A percentile compares a stretch with the other conserved stretches of the same genome.
Evolutionary conservation across 2,329 filamentous ascomycete genomes (phyloP).

Genomic region (Botrytis deweyae): DNA sequence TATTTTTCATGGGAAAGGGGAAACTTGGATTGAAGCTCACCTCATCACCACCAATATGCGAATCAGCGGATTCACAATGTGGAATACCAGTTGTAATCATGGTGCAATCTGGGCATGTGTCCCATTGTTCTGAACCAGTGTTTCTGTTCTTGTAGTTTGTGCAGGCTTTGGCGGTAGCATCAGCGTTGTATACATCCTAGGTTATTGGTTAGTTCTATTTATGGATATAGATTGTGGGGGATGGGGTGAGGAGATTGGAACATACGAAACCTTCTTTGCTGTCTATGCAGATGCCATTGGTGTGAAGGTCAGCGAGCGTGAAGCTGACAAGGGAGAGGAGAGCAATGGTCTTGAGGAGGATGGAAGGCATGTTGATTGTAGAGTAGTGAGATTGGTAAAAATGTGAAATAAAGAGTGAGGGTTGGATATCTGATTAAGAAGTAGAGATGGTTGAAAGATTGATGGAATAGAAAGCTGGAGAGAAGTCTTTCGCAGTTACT

Average conservation of each 20-base stretch:
- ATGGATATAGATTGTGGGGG: neutral
- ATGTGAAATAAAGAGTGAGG: neutral
- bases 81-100: neutral
- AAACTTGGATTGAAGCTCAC: neutral
- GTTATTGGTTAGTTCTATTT: neutral
- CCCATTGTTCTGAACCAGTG: conserved; percentile 6
- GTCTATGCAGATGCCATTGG: neutral
- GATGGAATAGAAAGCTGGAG: neutral
- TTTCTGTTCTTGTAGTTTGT: neutral
- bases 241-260: neutral
- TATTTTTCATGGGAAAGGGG: neutral
- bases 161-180: neutral
- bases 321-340: conserved; percentile 16
- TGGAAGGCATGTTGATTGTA: conserved; percentile 6
- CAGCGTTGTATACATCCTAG: conserved; percentile 6
- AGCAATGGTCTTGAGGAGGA: conserved; percentile 7
- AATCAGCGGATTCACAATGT: neutral
- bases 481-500: neutral
- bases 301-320: conserved; percentile 12
- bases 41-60: conserved; percentile 15
- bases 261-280: neutral
- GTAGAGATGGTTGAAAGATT: neutral
- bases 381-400: neutral
- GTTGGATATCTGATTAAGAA: neutral
- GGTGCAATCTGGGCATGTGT: conserved; percentile 5